Conservation (phyloP, 2,329 filamentous ascomycete species). For the Exophiala xenobiotica region DNA sequence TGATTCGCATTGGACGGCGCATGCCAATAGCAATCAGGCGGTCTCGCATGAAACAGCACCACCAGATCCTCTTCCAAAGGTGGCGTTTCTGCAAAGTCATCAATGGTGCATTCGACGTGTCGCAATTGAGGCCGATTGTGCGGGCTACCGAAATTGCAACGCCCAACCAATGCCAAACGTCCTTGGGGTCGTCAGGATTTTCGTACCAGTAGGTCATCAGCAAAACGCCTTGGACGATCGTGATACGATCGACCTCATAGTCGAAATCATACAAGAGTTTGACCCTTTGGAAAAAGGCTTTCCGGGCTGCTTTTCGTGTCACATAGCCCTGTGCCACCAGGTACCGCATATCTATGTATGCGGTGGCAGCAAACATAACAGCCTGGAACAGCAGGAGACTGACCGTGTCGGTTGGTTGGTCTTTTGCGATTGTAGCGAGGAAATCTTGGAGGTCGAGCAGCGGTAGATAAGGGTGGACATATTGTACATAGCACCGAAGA, state of each 20-base stretch:
- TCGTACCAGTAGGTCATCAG: slow-evolving; percentile 98
- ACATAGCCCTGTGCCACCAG: slow-evolving; percentile 75
- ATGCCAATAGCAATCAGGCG: slow-evolving; percentile 89
- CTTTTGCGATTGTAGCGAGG: slow-evolving; percentile 56
- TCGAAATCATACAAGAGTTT: slow-evolving; percentile 91
- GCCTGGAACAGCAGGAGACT: slow-evolving; percentile 90
- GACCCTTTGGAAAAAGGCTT: slow-evolving; percentile 80
- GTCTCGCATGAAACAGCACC: slow-evolving; percentile 95
- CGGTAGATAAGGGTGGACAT: slow-evolving; percentile 92
- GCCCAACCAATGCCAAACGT: slow-evolving; percentile 99
- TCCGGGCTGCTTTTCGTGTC: slow-evolving; percentile 76
- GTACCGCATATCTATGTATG: slow-evolving; percentile 79
- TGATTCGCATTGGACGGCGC: slow-evolving; percentile 87
- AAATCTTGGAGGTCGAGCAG: slow-evolving; percentile 68
- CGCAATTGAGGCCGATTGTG: slow-evolving; percentile 88
- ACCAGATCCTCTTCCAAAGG: slow-evolving; percentile 95
- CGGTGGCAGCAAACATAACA: slow-evolving; percentile 89
- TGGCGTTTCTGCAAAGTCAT: slow-evolving; percentile 73
- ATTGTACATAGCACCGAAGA: slow-evolving; percentile 79
- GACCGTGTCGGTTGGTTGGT: slow-evolving; percentile 68
- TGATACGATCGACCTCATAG: slow-evolving; percentile 85
- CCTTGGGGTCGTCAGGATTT: slow-evolving; percentile 93
- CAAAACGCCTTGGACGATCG: slow-evolving; percentile 81
- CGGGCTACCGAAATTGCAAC: slow-evolving; percentile 90
- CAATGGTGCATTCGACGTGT: slow-evolving; percentile 69